A percentile compares a stretch with the other conserved stretches of the same genome.
Evolutionary conservation across 2,329 filamentous ascomycete genomes (phyloP).

Genomic region (Hypomyces perniciosus): DNA sequence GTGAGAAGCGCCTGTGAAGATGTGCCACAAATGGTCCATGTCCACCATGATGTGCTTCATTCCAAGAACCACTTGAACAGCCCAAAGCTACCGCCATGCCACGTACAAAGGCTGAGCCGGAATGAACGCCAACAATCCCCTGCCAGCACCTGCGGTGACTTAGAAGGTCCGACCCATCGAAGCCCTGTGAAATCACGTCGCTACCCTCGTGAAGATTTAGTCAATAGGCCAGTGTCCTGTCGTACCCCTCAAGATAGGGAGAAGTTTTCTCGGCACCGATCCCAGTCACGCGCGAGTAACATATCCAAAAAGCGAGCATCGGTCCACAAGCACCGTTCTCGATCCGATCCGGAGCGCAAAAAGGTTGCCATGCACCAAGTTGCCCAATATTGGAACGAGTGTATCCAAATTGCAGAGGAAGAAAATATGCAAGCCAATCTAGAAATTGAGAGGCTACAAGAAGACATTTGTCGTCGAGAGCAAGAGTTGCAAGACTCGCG

Average conservation of each 20-base stretch:
- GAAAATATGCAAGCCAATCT: constrained; percentile 21
- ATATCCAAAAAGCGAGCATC: constrained; percentile 26
- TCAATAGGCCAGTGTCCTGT: not conserved
- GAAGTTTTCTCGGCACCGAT: constrained; percentile 12
- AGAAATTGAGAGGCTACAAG: constrained; percentile 24
- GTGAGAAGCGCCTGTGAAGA: not conserved
- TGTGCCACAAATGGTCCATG: not conserved
- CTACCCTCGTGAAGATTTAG: not conserved
- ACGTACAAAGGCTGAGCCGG: not conserved
- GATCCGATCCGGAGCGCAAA: constrained; percentile 20
- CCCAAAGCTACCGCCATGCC: not conserved
- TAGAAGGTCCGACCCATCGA: constrained; percentile 23
- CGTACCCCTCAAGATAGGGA: not conserved
- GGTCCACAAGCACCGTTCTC: constrained; percentile 12
- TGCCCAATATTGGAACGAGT: constrained; percentile 30
- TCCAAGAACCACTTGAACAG: not conserved
- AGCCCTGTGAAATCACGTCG: constrained; percentile 14
- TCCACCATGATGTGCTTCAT: not conserved
- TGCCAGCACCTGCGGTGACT: constrained; percentile 25
- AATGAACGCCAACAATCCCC: constrained; percentile 13
- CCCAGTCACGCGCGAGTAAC: constrained; percentile 27
- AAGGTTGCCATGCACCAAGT: constrained; percentile 27
- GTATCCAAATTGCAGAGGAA: constrained; percentile 24
- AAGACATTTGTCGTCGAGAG: constrained; percentile 17
- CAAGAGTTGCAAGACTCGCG: constrained; percentile 15